Conservation (phyloP, 192 early-diverging fungal species). For the Helicostylum pulchrum region DNA sequence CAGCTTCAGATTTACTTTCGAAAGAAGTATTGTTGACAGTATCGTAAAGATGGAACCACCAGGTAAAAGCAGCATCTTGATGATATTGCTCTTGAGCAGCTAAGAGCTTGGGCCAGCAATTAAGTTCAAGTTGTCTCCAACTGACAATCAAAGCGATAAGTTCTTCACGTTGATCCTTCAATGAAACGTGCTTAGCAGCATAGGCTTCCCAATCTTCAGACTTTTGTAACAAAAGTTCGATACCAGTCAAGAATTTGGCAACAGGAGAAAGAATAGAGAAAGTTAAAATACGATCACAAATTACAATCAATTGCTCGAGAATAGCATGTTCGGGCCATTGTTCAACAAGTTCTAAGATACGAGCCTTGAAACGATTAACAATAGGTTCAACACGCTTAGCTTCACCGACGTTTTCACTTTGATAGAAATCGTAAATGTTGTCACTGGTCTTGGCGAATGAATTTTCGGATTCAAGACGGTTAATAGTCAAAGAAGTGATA, state of each 20-base stretch:
- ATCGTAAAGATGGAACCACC: slow-evolving; percentile 90
- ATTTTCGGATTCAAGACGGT: slow-evolving; percentile 25
- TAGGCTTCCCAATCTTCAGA: slow-evolving; percentile 94
- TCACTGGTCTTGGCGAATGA: slow-evolving; percentile 29
- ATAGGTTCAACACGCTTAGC: slow-evolving; percentile 62
- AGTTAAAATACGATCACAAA: slow-evolving; percentile 52
- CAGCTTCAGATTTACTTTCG: slow-evolving; percentile 19
- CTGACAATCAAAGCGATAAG: slow-evolving; percentile 71
- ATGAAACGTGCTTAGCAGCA: slow-evolving; percentile 75
- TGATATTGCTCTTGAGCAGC: slow-evolving; percentile 73
- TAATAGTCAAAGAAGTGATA: slow-evolving; percentile 17
- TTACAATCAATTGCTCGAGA: slow-evolving; percentile 69
- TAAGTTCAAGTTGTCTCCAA: slow-evolving; percentile 92
- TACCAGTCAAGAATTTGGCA: slow-evolving; percentile 84
- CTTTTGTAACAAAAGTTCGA: slow-evolving; percentile 85
- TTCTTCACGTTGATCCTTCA: slow-evolving; percentile 66
- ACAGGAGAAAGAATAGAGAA: slow-evolving; percentile 81
- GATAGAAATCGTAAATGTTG: slow-evolving; percentile 88
- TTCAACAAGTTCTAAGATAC: slow-evolving; percentile 58
- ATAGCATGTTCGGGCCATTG: slow-evolving; percentile 93
- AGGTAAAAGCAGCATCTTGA: slow-evolving; percentile 59
- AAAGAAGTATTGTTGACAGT: slow-evolving; percentile 46
- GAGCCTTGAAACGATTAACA: slow-evolving; percentile 55
- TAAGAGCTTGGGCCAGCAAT: slow-evolving; percentile 86
- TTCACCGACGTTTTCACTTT: slow-evolving; percentile 74